Evolutionary conservation across 495 filamentous ascomycete species (phyloP).

Genomic region (Talaromyces trachyspermus): DNA sequence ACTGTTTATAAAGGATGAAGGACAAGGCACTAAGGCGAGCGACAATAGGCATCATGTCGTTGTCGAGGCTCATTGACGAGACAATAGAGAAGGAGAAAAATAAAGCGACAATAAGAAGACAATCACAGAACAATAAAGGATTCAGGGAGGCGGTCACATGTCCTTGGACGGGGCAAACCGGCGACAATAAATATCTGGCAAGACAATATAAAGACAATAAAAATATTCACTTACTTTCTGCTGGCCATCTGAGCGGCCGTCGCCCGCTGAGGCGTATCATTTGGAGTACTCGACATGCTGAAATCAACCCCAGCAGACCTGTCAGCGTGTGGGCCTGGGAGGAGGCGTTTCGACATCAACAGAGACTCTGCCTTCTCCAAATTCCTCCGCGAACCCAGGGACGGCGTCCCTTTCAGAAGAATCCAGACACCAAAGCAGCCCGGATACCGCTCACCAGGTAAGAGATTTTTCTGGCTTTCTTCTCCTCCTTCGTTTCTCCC

Average conservation of each 20-base stretch:
- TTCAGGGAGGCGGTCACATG: too few species aligned
- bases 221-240: slow-evolving; percentile 41
- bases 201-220: slow-evolving; percentile 7
- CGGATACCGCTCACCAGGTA: too few species aligned
- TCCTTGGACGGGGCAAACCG: neutral
- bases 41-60: too few species aligned
- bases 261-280: slow-evolving; percentile 41
- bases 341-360: slow-evolving; percentile 7
- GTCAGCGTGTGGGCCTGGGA: slow-evolving; percentile 9
- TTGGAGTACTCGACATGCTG: slow-evolving; percentile 36
- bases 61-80: too few species aligned
- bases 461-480: too few species aligned
- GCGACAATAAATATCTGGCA: slow-evolving; percentile 3
- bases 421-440: too few species aligned
- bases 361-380: neutral
- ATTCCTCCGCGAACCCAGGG: neutral
- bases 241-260: slow-evolving; percentile 45
- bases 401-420: neutral
- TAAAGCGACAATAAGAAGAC: slow-evolving; percentile 9
- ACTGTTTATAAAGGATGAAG: slow-evolving; percentile 2
- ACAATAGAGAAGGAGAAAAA: slow-evolving; percentile 2
- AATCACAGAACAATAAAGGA: neutral
- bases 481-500: too few species aligned
- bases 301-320: slow-evolving; percentile 16
- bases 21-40: neutral